Evolutionary conservation across 2,329 filamentous ascomycete genomes (phyloP).

Genomic region (Colletotrichum tanaceti): DNA sequence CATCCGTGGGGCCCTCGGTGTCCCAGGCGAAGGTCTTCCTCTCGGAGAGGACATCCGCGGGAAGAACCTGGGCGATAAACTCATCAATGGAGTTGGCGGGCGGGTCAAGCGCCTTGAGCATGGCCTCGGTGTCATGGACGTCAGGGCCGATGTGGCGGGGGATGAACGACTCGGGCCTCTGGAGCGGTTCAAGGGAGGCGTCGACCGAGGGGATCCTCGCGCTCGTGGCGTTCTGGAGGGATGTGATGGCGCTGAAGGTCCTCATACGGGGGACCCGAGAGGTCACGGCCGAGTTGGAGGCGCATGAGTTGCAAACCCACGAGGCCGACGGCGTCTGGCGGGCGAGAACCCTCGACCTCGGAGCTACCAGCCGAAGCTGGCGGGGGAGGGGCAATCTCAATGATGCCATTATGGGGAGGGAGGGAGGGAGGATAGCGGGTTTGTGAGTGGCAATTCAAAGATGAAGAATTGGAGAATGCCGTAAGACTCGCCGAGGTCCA

Average conservation of each 20-base stretch:
- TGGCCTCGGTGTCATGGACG: slow-evolving; percentile 74
- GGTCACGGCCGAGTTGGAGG: slow-evolving; percentile 13
- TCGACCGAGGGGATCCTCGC: slow-evolving; percentile 30
- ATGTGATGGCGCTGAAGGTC: slow-evolving; percentile 30
- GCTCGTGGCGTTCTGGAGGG: slow-evolving; percentile 31
- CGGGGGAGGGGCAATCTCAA: slow-evolving; percentile 40
- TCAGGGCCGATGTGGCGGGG: slow-evolving; percentile 90
- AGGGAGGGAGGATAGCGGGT: slow-evolving; percentile 1
- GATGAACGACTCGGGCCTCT: slow-evolving; percentile 73
- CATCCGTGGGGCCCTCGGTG: slow-evolving; percentile 62
- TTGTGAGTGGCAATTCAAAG: slow-evolving; percentile 1
- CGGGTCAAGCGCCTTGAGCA: slow-evolving; percentile 84
- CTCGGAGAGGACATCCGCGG: slow-evolving; percentile 78
- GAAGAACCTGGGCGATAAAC: slow-evolving; percentile 87
- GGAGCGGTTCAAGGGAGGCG: slow-evolving; percentile 40
- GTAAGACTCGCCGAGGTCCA: slow-evolving; percentile 9
- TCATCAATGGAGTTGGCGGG: slow-evolving; percentile 79
- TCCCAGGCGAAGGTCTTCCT: slow-evolving; percentile 69
- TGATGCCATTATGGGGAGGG: slow-evolving; percentile 41
- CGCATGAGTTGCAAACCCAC: slow-evolving; percentile 38
- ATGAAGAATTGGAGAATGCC: slow-evolving; percentile 3
- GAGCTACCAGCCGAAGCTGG: slow-evolving; percentile 40
- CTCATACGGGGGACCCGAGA: slow-evolving; percentile 29
- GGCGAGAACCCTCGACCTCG: slow-evolving; percentile 34
- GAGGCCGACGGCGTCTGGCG: slow-evolving; percentile 33